These are phyloP conservation scores for Chamaecrista fasciculata DNA, from an alignment of 306 rosid genomes.

Conservation along the genomic window DNA sequence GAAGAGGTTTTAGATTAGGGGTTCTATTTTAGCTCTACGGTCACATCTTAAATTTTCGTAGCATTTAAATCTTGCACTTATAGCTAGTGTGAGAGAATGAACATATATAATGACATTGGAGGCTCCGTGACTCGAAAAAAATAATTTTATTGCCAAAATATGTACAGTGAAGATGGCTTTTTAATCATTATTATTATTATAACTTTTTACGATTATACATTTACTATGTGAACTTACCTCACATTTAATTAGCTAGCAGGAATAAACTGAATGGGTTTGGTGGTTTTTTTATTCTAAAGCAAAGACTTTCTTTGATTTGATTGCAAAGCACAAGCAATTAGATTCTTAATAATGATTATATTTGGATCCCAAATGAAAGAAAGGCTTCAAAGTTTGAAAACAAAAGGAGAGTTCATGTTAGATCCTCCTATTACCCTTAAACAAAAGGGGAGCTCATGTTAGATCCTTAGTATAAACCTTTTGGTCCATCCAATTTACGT, in stretches of 20 bases:
- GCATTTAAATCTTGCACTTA: too few species aligned
- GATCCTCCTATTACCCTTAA: constrained; percentile 41
- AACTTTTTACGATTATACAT: too few species aligned
- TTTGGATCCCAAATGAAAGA: constrained; percentile 33
- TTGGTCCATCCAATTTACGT: constrained; percentile 94
- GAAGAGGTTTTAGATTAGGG: too few species aligned
- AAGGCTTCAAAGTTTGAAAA: constrained; percentile 7
- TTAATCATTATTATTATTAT: too few species aligned
- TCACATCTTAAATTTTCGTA: neutral
- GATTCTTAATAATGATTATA: constrained; percentile 39
- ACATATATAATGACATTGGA: neutral
- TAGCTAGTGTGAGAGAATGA: neutral
- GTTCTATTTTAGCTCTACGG: neutral
- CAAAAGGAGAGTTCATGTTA: constrained; percentile 55
- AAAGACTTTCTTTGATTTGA: too few species aligned
- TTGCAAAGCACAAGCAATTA: constrained; percentile 49
- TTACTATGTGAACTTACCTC: too few species aligned
- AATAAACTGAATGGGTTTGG: constrained; percentile 7
- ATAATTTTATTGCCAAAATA: too few species aligned
- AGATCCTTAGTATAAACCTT: constrained; percentile 69
- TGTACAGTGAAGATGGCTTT: too few species aligned
- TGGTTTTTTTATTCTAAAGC: constrained; percentile 57
- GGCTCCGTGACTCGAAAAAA: neutral
- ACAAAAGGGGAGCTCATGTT: constrained; percentile 46
- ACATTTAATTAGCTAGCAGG: too few species aligned